phyloP scores from a whole-genome alignment of 2,329 filamentous ascomycete species.

The Pseudogymnoascus sp. region DNA sequence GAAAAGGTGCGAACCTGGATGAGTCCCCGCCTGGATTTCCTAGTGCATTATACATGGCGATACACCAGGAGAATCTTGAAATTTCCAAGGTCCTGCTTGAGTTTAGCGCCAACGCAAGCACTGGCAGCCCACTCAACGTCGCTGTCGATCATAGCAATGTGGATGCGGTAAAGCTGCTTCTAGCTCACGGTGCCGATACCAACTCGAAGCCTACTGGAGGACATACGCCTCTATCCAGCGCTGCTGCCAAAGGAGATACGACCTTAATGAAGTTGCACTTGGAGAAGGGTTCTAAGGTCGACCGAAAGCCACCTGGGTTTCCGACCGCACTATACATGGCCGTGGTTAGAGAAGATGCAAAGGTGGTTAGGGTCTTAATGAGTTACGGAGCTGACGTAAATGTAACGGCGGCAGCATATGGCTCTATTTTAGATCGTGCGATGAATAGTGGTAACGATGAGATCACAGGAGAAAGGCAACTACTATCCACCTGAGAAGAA shows the following conservation, averaged over 20 bases:
- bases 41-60: background rate
- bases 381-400: background rate
- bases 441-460: background rate
- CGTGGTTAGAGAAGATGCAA: conserved; percentile 11
- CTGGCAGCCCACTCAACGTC: conserved; percentile 8
- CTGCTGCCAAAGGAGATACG: conserved; percentile 12
- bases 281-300: conserved; percentile 11
- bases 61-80: background rate
- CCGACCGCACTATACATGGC: conserved; percentile 12
- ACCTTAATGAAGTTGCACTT: conserved; percentile 11
- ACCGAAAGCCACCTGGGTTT: conserved; percentile 4
- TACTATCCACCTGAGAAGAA: background rate
- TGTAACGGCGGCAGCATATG: background rate
- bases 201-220: background rate
- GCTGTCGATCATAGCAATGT: conserved; percentile 11
- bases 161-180: conserved; percentile 11
- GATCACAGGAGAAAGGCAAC: background rate
- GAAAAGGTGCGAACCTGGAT: conserved; percentile 12
- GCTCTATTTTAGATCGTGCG: background rate
- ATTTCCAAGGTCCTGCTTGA: background rate
- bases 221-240: conserved; percentile 4
- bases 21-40: conserved; percentile 7
- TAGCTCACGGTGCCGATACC: conserved; percentile 11
- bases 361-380: background rate
- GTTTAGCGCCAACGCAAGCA: background rate